Base-by-base conservation (phyloP, 2,329 filamentous ascomycete species). In the Coniochaeta ligniaria region DNA sequence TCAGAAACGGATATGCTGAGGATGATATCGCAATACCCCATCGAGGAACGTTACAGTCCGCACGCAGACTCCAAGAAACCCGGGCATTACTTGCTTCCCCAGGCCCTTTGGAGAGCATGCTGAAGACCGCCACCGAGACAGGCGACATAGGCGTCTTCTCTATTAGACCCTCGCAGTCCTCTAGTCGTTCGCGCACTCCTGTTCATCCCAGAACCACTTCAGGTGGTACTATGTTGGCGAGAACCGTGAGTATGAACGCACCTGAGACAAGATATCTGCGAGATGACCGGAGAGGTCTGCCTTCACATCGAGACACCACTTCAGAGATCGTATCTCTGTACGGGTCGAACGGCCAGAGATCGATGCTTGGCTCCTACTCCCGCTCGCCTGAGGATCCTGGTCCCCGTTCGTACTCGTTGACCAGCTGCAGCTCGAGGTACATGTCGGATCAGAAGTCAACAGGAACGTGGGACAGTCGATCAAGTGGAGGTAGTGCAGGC, bases 61-160 rank as follows among this genome's bases (percentile, higher is more conserved):
- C 54, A 22, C 28, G 31, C 20, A 57, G 54, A 38, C 31, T 57
- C 17, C 28, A 35, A 14, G 54, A 57, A n/a, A 57, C 54, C 28
- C 7, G 12, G 33, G 68, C 70, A 31, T 71, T 80, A 58, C 74
- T 80, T 16, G 75, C 72, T 54, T 81, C 76, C 1, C 81, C 83
- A 0, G 82, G 80, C 6, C 81, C 81, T 1, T 72, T 87, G n/a
- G 80, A 85, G 65, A 81, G 83, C 69, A 87, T 88, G 85, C 75
- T 88, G 61, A 87, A 83, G 72, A 87, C 81, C 3, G 86, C 83
- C 1, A 87, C 84, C 0, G 85, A 88, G 67, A 86, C 84, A 9
- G 84, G 85, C n/a, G 83, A 88, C 65, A 84, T 86, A 64, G 84
- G 83, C 5, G 72, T 82, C 57, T 87, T 86, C 69, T 84, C 81